Evolutionary conservation across 345 rosid genomes (phyloP).

Genomic region (Clausena lansium): DNA sequence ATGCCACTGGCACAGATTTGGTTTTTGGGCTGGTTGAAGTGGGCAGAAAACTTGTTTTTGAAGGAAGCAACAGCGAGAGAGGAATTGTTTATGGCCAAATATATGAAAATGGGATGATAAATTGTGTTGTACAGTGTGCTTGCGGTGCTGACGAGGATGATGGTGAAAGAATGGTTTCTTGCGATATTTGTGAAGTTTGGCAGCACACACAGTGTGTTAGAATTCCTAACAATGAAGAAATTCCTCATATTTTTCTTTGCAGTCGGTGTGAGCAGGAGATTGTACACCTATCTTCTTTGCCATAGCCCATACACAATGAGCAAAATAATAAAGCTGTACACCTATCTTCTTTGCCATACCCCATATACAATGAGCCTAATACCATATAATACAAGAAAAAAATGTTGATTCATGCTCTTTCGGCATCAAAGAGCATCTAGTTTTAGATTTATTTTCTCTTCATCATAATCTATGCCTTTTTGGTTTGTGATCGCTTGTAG

Average conservation of each 20-base stretch:
- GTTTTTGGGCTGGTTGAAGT: conserved; percentile 43
- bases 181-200: conserved; percentile 92
- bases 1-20: conserved; percentile 33
- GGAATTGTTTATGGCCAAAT: conserved; percentile 22
- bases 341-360: conserved; percentile 52
- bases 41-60: conserved; percentile 46
- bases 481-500: background rate
- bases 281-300: conserved; percentile 49
- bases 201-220: conserved; percentile 79
- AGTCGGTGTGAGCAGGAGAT: conserved; percentile 78
- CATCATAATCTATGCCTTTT: background rate
- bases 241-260: conserved; percentile 81
- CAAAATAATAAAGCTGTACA: conserved; percentile 12
- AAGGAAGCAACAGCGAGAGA: conserved; percentile 41
- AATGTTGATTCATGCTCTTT: background rate
- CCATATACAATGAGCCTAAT: no score
- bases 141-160: conserved; percentile 84
- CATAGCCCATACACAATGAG: conserved; percentile 20
- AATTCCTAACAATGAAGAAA: conserved; percentile 60
- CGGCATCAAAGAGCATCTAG: background rate
- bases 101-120: conserved; percentile 28
- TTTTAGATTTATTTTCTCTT: background rate
- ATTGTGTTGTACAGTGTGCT: conserved; percentile 46
- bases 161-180: conserved; percentile 74
- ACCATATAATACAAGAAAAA: no score